Evolutionary conservation across 805 yeast species (phyloP).

Genomic region (Metschnikowia matae): DNA sequence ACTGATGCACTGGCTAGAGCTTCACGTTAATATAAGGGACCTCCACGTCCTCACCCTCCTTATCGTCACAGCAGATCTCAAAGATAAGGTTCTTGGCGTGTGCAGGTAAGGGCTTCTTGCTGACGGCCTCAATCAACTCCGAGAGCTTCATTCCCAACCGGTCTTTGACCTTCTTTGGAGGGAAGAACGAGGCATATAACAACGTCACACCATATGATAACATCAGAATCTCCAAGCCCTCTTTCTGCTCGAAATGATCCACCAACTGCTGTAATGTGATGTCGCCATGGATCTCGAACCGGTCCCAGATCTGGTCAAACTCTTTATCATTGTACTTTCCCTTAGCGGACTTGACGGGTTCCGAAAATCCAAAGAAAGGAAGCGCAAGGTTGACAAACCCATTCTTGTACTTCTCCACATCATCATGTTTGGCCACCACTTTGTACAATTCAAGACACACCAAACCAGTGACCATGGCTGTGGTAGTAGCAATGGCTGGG

Average conservation of each 20-base stretch:
- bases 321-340: conserved; percentile 73
- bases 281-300: conserved; percentile 79
- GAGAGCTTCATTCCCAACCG: conserved; percentile 66
- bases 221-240: conserved; percentile 88
- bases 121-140: conserved; percentile 74
- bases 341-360: conserved; percentile 84
- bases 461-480: conserved; percentile 95
- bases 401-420: conserved; percentile 83
- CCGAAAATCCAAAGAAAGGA: conserved; percentile 95
- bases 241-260: conserved; percentile 70
- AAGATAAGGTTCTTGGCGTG: conserved; percentile 76
- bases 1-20: conserved; percentile 16
- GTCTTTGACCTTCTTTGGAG: conserved; percentile 83
- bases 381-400: conserved; percentile 90
- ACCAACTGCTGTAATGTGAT: conserved; percentile 70
- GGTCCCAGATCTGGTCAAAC: conserved; percentile 92
- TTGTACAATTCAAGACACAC: conserved; percentile 89
- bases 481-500: conserved; percentile 98
- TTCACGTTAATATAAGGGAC: conserved; percentile 78
- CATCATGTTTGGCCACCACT: conserved; percentile 70
- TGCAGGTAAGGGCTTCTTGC: conserved; percentile 73
- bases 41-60: conserved; percentile 91
- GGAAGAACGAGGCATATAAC: conserved; percentile 89
- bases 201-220: conserved; percentile 85
- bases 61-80: conserved; percentile 90